phyloP scores from a whole-genome alignment of 805 yeast genomes.

The Cyberlindnera lachancei region DNA sequence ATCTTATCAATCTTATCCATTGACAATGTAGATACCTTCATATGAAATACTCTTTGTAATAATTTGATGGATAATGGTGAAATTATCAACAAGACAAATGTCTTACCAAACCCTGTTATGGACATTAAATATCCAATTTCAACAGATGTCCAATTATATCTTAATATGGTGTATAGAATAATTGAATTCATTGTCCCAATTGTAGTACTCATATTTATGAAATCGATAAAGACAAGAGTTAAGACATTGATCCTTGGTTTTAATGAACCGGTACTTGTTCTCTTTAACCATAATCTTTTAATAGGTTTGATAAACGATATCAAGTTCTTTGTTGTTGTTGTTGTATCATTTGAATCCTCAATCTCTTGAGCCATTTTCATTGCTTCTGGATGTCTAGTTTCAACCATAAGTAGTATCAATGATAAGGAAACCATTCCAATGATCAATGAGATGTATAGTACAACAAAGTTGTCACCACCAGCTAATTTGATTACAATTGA shows the following conservation, averaged over 20 bases:
- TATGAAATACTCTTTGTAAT: neutral
- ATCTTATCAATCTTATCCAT: conserved; percentile 4
- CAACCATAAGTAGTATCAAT: conserved; percentile 5
- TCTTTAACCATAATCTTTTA: conserved; percentile 16
- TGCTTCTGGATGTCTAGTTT: conserved; percentile 18
- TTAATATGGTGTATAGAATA: conserved; percentile 13
- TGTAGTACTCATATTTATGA: conserved; percentile 17
- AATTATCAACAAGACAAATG: conserved; percentile 11
- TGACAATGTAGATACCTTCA: neutral
- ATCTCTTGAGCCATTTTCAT: conserved; percentile 1
- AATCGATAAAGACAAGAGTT: conserved; percentile 14
- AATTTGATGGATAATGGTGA: conserved; percentile 9
- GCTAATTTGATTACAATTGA: conserved; percentile 12
- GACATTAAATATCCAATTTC: conserved; percentile 22
- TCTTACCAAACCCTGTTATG: conserved; percentile 17
- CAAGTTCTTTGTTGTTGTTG: neutral
- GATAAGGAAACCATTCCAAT: conserved; percentile 6
- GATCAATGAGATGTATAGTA: conserved; percentile 4
- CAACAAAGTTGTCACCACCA: conserved; percentile 5
- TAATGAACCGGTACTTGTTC: conserved; percentile 7
- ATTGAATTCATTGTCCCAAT: conserved; percentile 17
- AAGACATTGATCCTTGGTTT: conserved; percentile 16
- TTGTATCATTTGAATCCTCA: neutral
- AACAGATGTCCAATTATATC: conserved; percentile 19
- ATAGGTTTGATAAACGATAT: conserved; percentile 12